Conservation (phyloP, 2,329 filamentous ascomycete genomes). For the Alternaria sp. region DNA sequence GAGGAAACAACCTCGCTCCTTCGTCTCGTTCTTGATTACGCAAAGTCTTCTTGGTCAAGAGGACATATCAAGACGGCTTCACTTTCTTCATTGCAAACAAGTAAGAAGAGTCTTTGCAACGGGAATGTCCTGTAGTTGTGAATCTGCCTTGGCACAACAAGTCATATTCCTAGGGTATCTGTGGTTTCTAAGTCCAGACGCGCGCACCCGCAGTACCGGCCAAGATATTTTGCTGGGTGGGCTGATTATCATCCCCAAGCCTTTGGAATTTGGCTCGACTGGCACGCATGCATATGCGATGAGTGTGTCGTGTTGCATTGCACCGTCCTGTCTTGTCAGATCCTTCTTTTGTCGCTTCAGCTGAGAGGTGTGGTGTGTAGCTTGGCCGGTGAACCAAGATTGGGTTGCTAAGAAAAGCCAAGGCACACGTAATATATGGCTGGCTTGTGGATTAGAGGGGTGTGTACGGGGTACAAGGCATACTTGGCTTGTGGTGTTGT, state of each 20-base stretch:
- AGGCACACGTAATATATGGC: constrained; percentile 1
- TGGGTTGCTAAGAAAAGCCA: not conserved
- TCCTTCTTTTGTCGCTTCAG: not conserved
- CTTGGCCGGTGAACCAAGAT: constrained; percentile 3
- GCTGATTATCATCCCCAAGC: not conserved
- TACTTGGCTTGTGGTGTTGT: not conserved
- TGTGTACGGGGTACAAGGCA: not conserved
- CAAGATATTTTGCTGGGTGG: constrained; percentile 1
- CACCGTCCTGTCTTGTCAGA: constrained; percentile 3
- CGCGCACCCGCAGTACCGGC: not conserved
- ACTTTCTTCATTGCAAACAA: not conserved
- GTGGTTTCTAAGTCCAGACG: too few species aligned
- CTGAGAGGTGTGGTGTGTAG: not conserved
- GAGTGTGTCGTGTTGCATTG: constrained; percentile 6
- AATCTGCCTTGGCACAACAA: not conserved
- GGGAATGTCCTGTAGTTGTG: not conserved
- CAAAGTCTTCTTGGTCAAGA: not conserved
- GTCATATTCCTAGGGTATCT: not conserved
- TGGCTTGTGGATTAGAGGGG: not conserved
- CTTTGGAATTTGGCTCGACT: not conserved
- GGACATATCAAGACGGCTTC: not conserved
- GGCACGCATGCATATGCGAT: constrained; percentile 1
- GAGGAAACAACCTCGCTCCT: constrained; percentile 5
- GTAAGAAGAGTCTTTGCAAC: not conserved
- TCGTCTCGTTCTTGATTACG: constrained; percentile 6